A percentile compares a stretch with the other conserved stretches of the same genome.
phyloP scores from a whole-genome alignment of 495 filamentous ascomycete genomes.

The Jackrogersella minutella region DNA sequence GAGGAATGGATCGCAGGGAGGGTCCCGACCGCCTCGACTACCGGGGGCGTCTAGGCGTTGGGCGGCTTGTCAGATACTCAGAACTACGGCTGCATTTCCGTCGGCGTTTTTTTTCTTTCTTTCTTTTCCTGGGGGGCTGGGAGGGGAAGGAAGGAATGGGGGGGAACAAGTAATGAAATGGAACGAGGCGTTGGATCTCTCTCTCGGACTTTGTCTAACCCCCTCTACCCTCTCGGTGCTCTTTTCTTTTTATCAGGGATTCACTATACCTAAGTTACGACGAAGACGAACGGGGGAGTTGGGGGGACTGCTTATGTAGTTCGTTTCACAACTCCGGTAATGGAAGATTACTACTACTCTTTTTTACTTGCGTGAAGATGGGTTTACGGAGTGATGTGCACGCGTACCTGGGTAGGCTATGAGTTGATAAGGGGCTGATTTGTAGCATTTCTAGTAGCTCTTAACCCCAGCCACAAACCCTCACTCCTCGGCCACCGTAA shows the following conservation, averaged over 20 bases:
- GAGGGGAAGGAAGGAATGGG: neutral
- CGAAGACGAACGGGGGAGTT: conserved; percentile 12
- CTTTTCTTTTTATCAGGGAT: too few relatives aligned
- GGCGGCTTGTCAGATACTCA: conserved; percentile 6
- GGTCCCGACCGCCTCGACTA: too few relatives aligned
- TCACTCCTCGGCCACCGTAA: neutral
- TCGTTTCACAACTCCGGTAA: neutral
- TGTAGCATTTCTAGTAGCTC: too few relatives aligned
- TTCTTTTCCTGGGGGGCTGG: neutral
- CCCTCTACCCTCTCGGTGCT: neutral
- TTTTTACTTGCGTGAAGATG: too few relatives aligned
- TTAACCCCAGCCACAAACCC: neutral
- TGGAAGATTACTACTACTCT: conserved; percentile 14
- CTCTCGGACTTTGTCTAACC: neutral
- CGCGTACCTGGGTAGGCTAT: too few relatives aligned
- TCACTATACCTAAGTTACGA: conserved; percentile 25
- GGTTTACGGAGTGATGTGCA: too few relatives aligned
- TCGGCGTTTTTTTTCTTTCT: conserved; percentile 19
- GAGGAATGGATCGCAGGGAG: too few relatives aligned
- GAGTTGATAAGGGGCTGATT: too few relatives aligned
- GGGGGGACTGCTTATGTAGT: conserved; percentile 1
- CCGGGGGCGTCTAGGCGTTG: neutral
- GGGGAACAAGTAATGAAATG: neutral
- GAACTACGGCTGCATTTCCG: conserved; percentile 25
- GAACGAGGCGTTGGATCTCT: conserved; percentile 9